Evolutionary conservation across 2,329 filamentous ascomycete genomes (phyloP), one percentile per base, ranked within the genome.

Genomic region (Zymoseptoria ardabiliae): DNA sequence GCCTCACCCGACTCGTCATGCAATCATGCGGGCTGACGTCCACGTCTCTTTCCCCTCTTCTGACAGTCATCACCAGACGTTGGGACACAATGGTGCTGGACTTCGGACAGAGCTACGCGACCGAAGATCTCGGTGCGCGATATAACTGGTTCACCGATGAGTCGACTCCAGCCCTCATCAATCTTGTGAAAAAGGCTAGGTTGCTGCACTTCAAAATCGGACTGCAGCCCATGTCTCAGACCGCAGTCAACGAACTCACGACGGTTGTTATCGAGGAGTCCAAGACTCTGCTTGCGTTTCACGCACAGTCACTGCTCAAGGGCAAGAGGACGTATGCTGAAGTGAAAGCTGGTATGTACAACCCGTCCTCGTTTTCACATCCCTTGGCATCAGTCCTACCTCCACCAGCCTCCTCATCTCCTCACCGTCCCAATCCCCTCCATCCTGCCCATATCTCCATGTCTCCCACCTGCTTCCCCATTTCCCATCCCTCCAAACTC

Each of bases 141-240:
- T 81, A 77, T 70, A 81, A 81, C 60, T 81, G 74, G 68, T 70
- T 81, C 50, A 74, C 76, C 25, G 76, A 78, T 59, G 69, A 50
- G 4, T 69, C 71, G 19, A 64, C 71, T 22, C 68, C 71, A 13
- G 63, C 72, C 21, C 68, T 81, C 9, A 61, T 65, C 41, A 60
- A 65, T 13, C 65, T 81, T 19, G 59, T 80, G 55, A 61, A 67
- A 4, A 68, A 70, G 19, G 63, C 69, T 9, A 60, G 61, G 8
- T 68, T 81, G 6, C 65, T 73, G 25, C 79, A 77, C 59, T 66
- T 81, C 49, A 77, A 76, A 61, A 70, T 81, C 41, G 73, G 74
- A 6, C 71, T 74, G 57, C 63, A 61, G 13, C 68, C 69, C 50
- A 66, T 78, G 69, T 59, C 69, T 69, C 57, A 69, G 73, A 50